These are phyloP conservation scores for bread wheat (Triticum aestivum) DNA, from an alignment of 176 grass and related monocot genomes.

Conservation along the genomic window IWGSC_CS_RefSeq_v2.1 NC_057794.1:365380241-365380740, in stretches of 20 bases:
- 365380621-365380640: too few species aligned
- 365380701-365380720: too few species aligned
- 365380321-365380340: not conserved
- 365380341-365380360: not conserved
- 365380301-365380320: not conserved
- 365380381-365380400: slow-evolving; percentile 11
- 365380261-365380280: not conserved
- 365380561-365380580: too few species aligned
- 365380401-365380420: slow-evolving; percentile 15
- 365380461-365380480: slow-evolving; percentile 14
- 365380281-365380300: not conserved
- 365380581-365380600: too few species aligned
- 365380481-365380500: not conserved
- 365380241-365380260: not conserved
- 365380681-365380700: too few species aligned
- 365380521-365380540: not conserved
- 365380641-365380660: too few species aligned
- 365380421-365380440: slow-evolving; percentile 9
- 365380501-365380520: not conserved
- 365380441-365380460: slow-evolving; percentile 22
- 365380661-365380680: too few species aligned
- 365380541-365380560: not conserved
- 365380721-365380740: too few species aligned
- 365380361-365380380: slow-evolving; percentile 3
- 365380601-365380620: too few species aligned